Evolutionary conservation across 148 eudicot genomes (phyloP).

Genomic region (Rhododendron ferrugineum): DNA sequence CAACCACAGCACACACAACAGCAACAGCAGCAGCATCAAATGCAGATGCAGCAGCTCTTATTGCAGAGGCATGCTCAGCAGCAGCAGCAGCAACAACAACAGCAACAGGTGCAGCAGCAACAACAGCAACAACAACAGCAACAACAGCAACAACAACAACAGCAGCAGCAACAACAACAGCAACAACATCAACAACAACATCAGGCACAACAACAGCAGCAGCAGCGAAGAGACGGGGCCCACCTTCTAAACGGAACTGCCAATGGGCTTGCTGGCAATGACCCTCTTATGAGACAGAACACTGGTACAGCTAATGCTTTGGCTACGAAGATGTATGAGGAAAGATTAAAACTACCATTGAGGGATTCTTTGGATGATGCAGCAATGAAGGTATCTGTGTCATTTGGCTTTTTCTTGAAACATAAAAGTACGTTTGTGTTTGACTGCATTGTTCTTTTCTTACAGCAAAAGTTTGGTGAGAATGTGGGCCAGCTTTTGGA

Average conservation of each 20-base stretch:
- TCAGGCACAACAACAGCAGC: constrained; percentile 29
- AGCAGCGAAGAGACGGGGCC: constrained; percentile 55
- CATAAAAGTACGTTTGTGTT: not conserved
- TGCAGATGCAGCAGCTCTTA: constrained; percentile 41
- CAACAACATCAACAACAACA: constrained; percentile 45
- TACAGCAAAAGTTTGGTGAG: constrained; percentile 69
- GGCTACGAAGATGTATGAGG: constrained; percentile 65
- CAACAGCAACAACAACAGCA: constrained; percentile 30
- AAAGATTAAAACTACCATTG: constrained; percentile 47
- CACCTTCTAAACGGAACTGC: constrained; percentile 44
- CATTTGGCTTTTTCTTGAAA: not conserved
- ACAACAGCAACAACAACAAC: constrained; percentile 36
- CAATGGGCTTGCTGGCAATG: constrained; percentile 49
- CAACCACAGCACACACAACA: constrained; percentile 32
- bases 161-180: constrained; percentile 29
- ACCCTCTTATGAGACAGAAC: constrained; percentile 45
- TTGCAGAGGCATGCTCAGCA: constrained; percentile 52
- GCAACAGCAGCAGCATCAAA: constrained; percentile 36
- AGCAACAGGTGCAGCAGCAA: constrained; percentile 28
- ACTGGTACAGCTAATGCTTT: constrained; percentile 51
- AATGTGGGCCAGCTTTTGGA: constrained; percentile 52
- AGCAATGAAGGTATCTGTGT: constrained; percentile 38
- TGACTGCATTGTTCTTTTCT: constrained; percentile 32
- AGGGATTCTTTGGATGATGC: constrained; percentile 58
- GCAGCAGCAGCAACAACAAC: constrained; percentile 28